Evolutionary conservation across 1,139 yeast species (phyloP).

Genomic region (Eremothecium cymbalariae): DNA sequence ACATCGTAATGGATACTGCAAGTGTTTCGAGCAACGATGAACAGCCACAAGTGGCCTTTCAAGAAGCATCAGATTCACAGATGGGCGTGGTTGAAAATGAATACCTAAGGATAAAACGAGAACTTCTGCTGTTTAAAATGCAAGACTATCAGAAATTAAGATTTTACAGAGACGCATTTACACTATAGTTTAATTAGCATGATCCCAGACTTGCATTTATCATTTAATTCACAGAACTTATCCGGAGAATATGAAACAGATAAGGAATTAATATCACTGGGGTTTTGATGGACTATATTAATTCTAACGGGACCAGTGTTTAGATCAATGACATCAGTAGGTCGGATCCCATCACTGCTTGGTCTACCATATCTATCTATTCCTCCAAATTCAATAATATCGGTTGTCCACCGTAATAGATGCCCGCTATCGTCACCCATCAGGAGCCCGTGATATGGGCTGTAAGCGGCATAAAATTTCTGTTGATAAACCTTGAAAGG

Average conservation of each 20-base stretch:
- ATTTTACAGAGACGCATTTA: conserved; percentile 24
- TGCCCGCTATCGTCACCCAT: conserved; percentile 20
- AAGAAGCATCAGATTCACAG: conserved; percentile 8
- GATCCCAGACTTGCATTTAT: conserved; percentile 6
- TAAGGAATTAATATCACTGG: conserved; percentile 13
- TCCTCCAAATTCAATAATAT: conserved; percentile 27
- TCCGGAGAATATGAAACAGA: conserved; percentile 18
- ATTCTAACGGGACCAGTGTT: conserved; percentile 9
- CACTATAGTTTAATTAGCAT: conserved; percentile 12
- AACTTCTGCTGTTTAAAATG: conserved; percentile 17
- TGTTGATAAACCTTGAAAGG: conserved; percentile 21
- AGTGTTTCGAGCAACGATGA: conserved; percentile 7
- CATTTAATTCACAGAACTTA: conserved; percentile 10
- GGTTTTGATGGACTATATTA: conserved; percentile 19
- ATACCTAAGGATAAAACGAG: conserved; percentile 16
- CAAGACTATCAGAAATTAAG: conserved; percentile 22
- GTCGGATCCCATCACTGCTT: conserved; percentile 4
- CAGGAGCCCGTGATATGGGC: conserved; percentile 16
- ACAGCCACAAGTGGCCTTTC: conserved; percentile 9
- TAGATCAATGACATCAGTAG: conserved; percentile 7
- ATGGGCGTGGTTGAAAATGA: conserved; percentile 12
- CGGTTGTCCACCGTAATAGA: conserved; percentile 21
- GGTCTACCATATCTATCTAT: conserved; percentile 7
- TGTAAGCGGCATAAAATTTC: conserved; percentile 20
- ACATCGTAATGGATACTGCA: conserved; percentile 22